A percentile compares a stretch with the other conserved stretches of the same genome.
phyloP scores from a whole-genome alignment of 345 rosid species.

The Mercurialis annua region DNA sequence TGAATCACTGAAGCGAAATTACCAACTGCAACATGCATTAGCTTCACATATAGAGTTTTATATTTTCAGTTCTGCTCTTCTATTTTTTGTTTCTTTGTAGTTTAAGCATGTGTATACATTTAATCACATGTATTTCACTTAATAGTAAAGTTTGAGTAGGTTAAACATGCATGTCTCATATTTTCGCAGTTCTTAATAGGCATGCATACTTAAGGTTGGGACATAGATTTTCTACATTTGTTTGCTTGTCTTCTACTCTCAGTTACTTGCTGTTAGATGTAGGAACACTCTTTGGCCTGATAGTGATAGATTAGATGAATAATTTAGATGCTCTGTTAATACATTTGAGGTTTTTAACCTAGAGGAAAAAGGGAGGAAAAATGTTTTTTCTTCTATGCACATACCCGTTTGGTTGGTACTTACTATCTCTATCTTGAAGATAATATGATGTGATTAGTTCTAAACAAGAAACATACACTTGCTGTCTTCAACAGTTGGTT shows the following conservation, averaged over 20 bases:
- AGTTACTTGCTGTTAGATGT: background rate
- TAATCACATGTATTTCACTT: background rate
- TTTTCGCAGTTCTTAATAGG: background rate
- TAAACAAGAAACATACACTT: slow-evolving; percentile 13
- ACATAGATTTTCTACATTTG: background rate
- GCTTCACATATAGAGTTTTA: background rate
- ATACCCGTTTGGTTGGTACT: background rate
- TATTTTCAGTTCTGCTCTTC: background rate
- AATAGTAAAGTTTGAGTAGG: background rate
- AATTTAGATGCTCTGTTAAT: background rate
- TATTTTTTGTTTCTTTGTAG: background rate
- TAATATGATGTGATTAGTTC: slow-evolving; percentile 10
- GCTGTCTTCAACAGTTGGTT: slow-evolving; percentile 46
- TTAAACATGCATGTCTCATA: too few relatives aligned
- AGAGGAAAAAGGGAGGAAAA: background rate
- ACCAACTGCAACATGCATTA: background rate
- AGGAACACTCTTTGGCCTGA: background rate
- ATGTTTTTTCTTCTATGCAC: background rate
- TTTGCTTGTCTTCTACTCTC: slow-evolving; percentile 9
- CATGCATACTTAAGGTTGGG: background rate
- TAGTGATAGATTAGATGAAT: background rate
- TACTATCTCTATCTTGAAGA: slow-evolving; percentile 11
- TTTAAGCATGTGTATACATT: background rate
- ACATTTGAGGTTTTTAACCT: background rate
- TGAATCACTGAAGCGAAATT: background rate